These are phyloP conservation scores for Mucor sp. DNA, from an alignment of 371 early-diverging fungal genomes.

Conservation along the genomic window DNA sequence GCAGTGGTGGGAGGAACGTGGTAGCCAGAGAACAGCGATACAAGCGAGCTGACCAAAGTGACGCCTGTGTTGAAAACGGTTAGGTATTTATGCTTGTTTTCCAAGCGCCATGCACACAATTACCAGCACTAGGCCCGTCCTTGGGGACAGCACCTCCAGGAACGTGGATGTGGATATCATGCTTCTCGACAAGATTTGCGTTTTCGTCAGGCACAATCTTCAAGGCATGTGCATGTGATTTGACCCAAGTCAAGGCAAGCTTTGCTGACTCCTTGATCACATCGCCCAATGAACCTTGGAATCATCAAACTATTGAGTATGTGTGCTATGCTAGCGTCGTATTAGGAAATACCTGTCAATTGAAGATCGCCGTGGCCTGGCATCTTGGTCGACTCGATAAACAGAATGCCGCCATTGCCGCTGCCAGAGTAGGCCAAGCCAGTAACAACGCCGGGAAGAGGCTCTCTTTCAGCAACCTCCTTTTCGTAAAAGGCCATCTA, in stretches of 20 bases:
- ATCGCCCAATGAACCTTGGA: constrained; percentile 83
- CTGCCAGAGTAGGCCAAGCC: constrained; percentile 82
- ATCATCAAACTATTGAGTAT: neutral
- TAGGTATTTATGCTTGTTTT: no score
- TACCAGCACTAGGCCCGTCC: constrained; percentile 79
- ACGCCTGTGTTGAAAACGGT: constrained; percentile 33
- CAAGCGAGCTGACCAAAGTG: constrained; percentile 73
- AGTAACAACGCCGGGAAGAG: constrained; percentile 79
- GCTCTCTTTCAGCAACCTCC: constrained; percentile 69
- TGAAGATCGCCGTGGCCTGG: constrained; percentile 73
- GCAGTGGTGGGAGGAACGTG: constrained; percentile 64
- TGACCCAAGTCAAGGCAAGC: constrained; percentile 82
- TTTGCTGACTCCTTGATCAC: constrained; percentile 90
- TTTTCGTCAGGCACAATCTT: constrained; percentile 46
- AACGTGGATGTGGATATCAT: constrained; percentile 84
- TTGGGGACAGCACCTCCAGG: constrained; percentile 85
- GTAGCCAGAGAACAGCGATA: constrained; percentile 70
- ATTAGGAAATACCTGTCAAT: constrained; percentile 8
- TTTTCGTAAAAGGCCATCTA: constrained; percentile 49
- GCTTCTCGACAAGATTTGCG: constrained; percentile 50
- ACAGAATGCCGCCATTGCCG: constrained; percentile 80
- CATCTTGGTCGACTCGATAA: constrained; percentile 80
- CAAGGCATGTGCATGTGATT: constrained; percentile 67
- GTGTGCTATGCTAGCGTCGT: neutral
- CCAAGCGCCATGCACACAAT: neutral